Conservation (phyloP, 179 eudicot species). For the Spinacia oleracea region DNA sequence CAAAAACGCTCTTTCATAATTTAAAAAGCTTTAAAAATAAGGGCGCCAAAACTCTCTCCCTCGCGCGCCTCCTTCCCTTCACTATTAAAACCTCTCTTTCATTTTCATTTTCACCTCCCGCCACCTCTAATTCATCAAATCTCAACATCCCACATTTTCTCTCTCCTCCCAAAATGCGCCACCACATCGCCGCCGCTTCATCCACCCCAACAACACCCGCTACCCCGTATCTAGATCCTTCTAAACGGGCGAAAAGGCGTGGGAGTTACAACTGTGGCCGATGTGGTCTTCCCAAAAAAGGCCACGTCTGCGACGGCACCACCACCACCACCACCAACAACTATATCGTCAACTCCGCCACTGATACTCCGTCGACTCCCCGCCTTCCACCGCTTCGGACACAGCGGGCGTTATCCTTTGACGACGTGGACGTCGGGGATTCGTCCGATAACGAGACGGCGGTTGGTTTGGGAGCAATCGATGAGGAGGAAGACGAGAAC, state of each 20-base stretch:
- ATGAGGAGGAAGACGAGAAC: not conserved
- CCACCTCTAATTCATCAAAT: not conserved
- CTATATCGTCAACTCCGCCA: not conserved
- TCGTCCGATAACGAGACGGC: slow-evolving; percentile 22
- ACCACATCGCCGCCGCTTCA: slow-evolving; percentile 51
- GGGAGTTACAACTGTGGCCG: slow-evolving; percentile 88
- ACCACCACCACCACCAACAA: not conserved
- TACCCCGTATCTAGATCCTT: slow-evolving; percentile 30
- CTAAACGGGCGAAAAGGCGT: slow-evolving; percentile 53
- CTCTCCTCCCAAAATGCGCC: slow-evolving; percentile 46
- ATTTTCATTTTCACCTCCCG: slow-evolving; percentile 4
- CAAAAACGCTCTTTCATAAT: not conserved
- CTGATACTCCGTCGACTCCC: slow-evolving; percentile 22
- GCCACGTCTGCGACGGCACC: slow-evolving; percentile 58
- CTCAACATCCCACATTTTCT: not conserved
- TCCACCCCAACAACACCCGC: slow-evolving; percentile 37
- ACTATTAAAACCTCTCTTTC: not conserved
- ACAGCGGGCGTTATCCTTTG: slow-evolving; percentile 66
- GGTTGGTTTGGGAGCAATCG: not conserved
- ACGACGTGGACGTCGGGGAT: slow-evolving; percentile 44
- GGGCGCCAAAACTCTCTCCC: slow-evolving; percentile 29
- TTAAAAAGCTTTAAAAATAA: slow-evolving; percentile 12
- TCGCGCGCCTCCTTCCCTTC: slow-evolving; percentile 24
- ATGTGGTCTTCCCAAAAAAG: slow-evolving; percentile 80
- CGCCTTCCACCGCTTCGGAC: slow-evolving; percentile 41